Base-by-base conservation (phyloP, 225 moss, liverwort and hornwort species). In the Sphagnum tenellum region DNA sequence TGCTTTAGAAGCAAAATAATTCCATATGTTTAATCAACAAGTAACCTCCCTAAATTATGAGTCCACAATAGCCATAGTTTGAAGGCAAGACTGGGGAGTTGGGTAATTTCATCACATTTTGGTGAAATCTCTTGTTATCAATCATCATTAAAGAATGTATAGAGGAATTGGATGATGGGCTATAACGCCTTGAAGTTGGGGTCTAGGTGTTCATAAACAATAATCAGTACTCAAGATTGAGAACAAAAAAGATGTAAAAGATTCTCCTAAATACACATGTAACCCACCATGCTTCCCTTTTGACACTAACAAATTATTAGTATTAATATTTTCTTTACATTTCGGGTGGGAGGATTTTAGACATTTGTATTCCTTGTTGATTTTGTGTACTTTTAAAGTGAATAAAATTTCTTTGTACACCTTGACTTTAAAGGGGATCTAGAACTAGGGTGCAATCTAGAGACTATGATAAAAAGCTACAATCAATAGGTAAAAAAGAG, bases 401-500 rank as follows among this genome's bases (percentile, higher is more conserved):
- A 3, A 9, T 60, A 7, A 8, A 5, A 60, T 12, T 13, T n/a
- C 29, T 44, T 60, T 44, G 3, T 13, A 60, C 8, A 14, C 8
- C 5, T 4, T 3, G 3, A 8, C 44, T 45, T 14, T 14, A 46
- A 57, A 2, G 4, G 45, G 44, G 60, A 14, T 64, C n/a, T 11
- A 12, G 6, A 13, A 6, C 11, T 3, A 7, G 5, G 8, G 13
- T 66, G 2, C 45, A 91, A 87, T 82, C 77, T 11, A 84, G 71
- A 12, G 60, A 86, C 2, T 48, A 74, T 45, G 79, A 90, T 11
- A 88, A 74, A 67, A 88, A 94, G 45, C 69, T 94, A 3, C 82
- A 88, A 68, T 72, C 88, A 56, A 58, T 57, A 6, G 92, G 92
- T 62, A 89, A 84, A 3, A 29, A 89, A 89, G 73, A 77, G 82